These are phyloP conservation scores for Fusarium sp. DNA, from an alignment of 2,329 filamentous ascomycete species.

Conservation along the genomic window DNA sequence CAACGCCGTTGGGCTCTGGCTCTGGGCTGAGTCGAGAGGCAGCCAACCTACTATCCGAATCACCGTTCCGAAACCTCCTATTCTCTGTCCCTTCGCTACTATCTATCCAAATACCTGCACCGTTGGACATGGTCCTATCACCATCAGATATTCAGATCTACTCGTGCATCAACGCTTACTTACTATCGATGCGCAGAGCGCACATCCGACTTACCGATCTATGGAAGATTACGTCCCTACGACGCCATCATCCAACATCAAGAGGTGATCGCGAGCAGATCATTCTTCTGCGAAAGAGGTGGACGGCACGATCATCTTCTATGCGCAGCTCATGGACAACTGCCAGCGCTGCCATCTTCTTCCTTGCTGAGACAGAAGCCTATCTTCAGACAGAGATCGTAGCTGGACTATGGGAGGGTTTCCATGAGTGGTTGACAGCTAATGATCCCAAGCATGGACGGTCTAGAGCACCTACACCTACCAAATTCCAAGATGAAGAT, in stretches of 20 bases:
- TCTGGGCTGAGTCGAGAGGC: slow-evolving; percentile 51
- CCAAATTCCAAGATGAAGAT: slow-evolving; percentile 24
- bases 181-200: slow-evolving; percentile 85
- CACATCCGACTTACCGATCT: slow-evolving; percentile 86
- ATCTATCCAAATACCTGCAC: slow-evolving; percentile 78
- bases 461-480: slow-evolving; percentile 45
- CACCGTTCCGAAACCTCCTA: slow-evolving; percentile 82
- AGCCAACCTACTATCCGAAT: slow-evolving; percentile 57
- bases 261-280: slow-evolving; percentile 71
- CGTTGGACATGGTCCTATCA: slow-evolving; percentile 88
- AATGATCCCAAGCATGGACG: slow-evolving; percentile 50
- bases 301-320: slow-evolving; percentile 70
- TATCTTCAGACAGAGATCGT: slow-evolving; percentile 94
- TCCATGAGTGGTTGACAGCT: slow-evolving; percentile 78
- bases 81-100: slow-evolving; percentile 80
- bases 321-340: slow-evolving; percentile 93
- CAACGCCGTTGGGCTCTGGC: slow-evolving; percentile 55
- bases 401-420: slow-evolving; percentile 81
- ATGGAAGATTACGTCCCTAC: slow-evolving; percentile 85
- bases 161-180: slow-evolving; percentile 86
- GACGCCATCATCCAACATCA: slow-evolving; percentile 81
- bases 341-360: slow-evolving; percentile 86
- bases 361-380: slow-evolving; percentile 86
- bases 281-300: slow-evolving; percentile 71
- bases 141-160: slow-evolving; percentile 82